These are phyloP conservation scores for Stephanodiscus minutulus DNA, from an alignment of 108 stramenopile genomes.

Conservation along the genomic window DNA sequence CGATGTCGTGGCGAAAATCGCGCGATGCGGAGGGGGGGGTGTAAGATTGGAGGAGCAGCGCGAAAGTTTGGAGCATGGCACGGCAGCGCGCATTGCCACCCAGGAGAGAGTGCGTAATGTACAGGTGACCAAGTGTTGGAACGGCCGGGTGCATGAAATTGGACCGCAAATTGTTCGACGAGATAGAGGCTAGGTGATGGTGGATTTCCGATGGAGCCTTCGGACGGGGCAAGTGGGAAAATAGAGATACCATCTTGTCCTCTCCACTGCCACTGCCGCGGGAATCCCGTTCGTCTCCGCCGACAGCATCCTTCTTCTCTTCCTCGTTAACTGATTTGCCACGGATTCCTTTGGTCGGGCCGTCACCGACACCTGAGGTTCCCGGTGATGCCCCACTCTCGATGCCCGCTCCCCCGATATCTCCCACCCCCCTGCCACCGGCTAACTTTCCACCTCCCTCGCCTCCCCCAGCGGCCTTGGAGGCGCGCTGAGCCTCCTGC, in stretches of 20 bases:
- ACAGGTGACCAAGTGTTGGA: conserved; percentile 78
- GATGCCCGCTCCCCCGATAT: conserved; percentile 9
- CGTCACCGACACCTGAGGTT: conserved; percentile 5
- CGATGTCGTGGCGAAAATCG: conserved; percentile 80
- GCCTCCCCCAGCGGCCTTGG: conserved; percentile 69
- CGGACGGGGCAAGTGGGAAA: conserved; percentile 88
- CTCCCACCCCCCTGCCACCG: conserved; percentile 12
- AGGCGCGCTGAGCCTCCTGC: conserved; percentile 93
- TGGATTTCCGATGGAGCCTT: conserved; percentile 36
- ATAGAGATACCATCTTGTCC: conserved; percentile 69
- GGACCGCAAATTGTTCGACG: not conserved
- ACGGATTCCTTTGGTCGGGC: not conserved
- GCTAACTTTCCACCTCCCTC: conserved; percentile 26
- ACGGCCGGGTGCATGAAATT: conserved; percentile 84
- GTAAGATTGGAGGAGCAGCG: conserved; percentile 66
- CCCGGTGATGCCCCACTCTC: conserved; percentile 16
- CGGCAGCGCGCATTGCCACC: conserved; percentile 91
- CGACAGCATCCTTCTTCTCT: conserved; percentile 16
- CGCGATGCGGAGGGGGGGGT: conserved; percentile 47
- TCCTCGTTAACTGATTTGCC: conserved; percentile 17
- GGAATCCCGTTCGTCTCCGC: conserved; percentile 9
- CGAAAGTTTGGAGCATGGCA: conserved; percentile 90
- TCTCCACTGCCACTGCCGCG: conserved; percentile 9
- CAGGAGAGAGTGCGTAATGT: conserved; percentile 76
- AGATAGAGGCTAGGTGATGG: conserved; percentile 25